Conservation (phyloP, 108 stramenopile genomes). For the Fragilariopsis cylindrus region DNA sequence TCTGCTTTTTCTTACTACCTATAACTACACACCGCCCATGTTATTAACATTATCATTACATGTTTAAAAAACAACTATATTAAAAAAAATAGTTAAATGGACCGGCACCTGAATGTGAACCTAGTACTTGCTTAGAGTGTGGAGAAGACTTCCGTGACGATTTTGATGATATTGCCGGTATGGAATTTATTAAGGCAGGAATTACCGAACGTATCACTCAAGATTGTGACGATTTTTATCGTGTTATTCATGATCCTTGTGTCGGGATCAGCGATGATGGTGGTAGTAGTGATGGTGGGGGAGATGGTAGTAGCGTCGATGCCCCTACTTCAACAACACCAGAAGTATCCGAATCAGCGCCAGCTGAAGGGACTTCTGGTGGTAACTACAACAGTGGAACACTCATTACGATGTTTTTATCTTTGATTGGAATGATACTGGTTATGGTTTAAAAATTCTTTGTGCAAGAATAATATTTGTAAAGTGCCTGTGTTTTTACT, state of each 20-base stretch:
- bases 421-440: too few species aligned
- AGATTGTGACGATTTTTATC: constrained; percentile 14
- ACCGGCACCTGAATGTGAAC: constrained; percentile 22
- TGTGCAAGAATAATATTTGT: too few species aligned
- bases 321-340: not conserved
- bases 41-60: too few species aligned
- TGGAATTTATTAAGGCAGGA: constrained; percentile 22
- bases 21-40: too few species aligned
- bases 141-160: constrained; percentile 16
- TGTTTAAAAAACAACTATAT: not conserved
- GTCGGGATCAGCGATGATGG: constrained; percentile 7
- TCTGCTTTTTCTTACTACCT: not conserved
- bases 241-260: constrained; percentile 28
- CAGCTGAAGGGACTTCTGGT: not conserved
- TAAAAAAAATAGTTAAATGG: constrained; percentile 12
- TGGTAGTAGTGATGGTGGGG: not conserved
- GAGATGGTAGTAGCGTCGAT: not conserved
- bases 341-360: not conserved
- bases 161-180: constrained; percentile 29
- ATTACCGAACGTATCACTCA: constrained; percentile 26
- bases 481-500: too few species aligned
- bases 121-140: constrained; percentile 23
- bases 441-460: too few species aligned
- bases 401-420: too few species aligned
- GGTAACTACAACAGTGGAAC: too few species aligned